Percentiles rank a stretch among this genome's conserved stretches.
Conservation (phyloP, 108 stramenopile species). For the Cyclotella choctawhatcheeana region DNA sequence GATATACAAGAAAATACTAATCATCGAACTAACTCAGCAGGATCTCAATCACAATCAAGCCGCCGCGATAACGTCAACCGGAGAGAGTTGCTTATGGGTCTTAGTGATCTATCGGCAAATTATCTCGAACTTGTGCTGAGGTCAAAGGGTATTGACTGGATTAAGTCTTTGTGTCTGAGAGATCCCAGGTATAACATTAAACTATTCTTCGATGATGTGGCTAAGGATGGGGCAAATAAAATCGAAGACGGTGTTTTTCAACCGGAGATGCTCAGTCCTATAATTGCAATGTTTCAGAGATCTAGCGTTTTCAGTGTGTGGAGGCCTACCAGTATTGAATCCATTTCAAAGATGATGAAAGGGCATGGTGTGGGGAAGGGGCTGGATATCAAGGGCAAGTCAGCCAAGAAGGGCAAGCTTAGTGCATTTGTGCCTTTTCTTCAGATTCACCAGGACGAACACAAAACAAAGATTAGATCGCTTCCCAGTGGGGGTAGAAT, state of each 20-base stretch:
- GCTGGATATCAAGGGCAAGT: conserved; percentile 64
- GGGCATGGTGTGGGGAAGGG: conserved; percentile 57
- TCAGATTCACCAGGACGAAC: conserved; percentile 57
- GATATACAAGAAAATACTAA: neutral
- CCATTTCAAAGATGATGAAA: conserved; percentile 52
- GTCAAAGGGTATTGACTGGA: conserved; percentile 41
- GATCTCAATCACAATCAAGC: too few species aligned
- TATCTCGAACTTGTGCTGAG: conserved; percentile 39
- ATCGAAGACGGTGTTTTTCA: conserved; percentile 51
- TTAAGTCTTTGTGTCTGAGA: conserved; percentile 37
- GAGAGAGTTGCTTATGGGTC: conserved; percentile 31
- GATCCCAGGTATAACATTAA: conserved; percentile 48
- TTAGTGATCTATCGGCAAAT: conserved; percentile 31
- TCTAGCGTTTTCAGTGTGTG: conserved; percentile 53
- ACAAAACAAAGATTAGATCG: conserved; percentile 60
- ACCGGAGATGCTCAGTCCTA: conserved; percentile 44
- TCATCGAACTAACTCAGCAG: too few species aligned
- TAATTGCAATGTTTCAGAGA: conserved; percentile 42
- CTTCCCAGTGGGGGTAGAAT: conserved; percentile 50
- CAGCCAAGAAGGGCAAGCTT: conserved; percentile 55
- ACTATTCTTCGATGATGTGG: conserved; percentile 50
- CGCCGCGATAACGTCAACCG: conserved; percentile 34
- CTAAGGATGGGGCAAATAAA: conserved; percentile 48
- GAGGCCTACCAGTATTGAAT: conserved; percentile 53
- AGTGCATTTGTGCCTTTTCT: conserved; percentile 58